phyloP scores from a whole-genome alignment of 139 green algal species.

The Chlamydomonas applanata region DNA sequence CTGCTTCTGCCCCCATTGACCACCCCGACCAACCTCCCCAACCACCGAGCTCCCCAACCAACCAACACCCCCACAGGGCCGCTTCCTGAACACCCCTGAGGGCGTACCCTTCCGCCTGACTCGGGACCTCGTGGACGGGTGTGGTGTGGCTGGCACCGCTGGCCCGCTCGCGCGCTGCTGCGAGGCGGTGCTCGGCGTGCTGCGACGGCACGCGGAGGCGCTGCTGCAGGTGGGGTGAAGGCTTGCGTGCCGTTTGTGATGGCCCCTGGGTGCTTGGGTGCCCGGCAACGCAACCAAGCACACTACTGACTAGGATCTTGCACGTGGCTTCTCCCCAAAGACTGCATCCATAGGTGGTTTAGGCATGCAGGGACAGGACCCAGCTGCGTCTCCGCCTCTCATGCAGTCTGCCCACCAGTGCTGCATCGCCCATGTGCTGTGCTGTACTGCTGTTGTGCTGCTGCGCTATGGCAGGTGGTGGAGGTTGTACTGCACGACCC shows the following conservation, averaged over 20 bases:
- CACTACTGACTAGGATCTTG: too few relatives aligned
- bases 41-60: too few relatives aligned
- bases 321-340: too few relatives aligned
- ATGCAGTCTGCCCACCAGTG: too few relatives aligned
- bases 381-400: too few relatives aligned
- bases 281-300: too few relatives aligned
- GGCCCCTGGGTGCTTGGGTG: too few relatives aligned
- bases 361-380: too few relatives aligned
- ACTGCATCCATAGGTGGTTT: too few relatives aligned
- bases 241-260: too few relatives aligned
- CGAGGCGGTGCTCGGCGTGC: conserved; percentile 80
- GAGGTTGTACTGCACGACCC: conserved; percentile 93
- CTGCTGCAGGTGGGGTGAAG: conserved; percentile 36
- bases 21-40: too few relatives aligned
- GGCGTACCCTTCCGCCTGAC: conserved; percentile 95
- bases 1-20: too few relatives aligned
- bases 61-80: conserved; percentile 53
- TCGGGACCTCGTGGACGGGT: conserved; percentile 90
- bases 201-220: conserved; percentile 57
- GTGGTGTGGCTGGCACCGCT: conserved; percentile 85
- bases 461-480: conserved; percentile 20
- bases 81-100: conserved; percentile 89
- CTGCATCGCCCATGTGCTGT: not conserved
- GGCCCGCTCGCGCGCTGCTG: conserved; percentile 89
- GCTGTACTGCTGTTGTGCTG: not conserved